Evolutionary conservation across 306 rosid genomes (phyloP).

Genomic region (Malus orientalis): DNA sequence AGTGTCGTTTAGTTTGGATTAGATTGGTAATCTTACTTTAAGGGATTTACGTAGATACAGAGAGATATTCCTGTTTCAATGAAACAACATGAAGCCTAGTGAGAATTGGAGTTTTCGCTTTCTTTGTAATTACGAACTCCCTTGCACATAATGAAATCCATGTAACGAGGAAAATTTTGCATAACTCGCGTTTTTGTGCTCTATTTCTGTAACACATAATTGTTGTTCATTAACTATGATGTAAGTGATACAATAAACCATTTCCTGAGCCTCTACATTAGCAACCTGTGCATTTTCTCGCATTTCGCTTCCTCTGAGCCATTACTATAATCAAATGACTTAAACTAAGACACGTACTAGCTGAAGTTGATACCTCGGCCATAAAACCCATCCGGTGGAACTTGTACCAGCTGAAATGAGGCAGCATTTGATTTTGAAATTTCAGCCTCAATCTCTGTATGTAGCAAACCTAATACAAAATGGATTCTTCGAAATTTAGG

Average conservation of each 20-base stretch:
- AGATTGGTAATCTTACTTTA: neutral
- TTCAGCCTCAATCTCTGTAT: slow-evolving; percentile 25
- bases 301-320: no score
- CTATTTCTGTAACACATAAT: neutral
- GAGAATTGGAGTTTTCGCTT: neutral
- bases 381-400: neutral
- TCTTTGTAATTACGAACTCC: neutral
- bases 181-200: neutral
- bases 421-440: slow-evolving; percentile 8
- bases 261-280: no score
- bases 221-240: neutral
- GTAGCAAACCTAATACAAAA: slow-evolving; percentile 22
- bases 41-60: neutral
- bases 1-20: slow-evolving; percentile 8
- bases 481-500: slow-evolving; percentile 19
- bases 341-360: neutral
- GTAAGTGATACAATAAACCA: neutral
- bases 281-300: no score
- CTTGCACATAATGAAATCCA: neutral
- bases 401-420: slow-evolving; percentile 4
- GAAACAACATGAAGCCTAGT: neutral
- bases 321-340: no score
- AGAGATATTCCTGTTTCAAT: neutral
- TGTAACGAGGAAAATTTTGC: neutral
- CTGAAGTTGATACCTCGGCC: neutral